phyloP scores from a whole-genome alignment of 768 basidiomycete genomes.

The Crucibulum laeve region DNA sequence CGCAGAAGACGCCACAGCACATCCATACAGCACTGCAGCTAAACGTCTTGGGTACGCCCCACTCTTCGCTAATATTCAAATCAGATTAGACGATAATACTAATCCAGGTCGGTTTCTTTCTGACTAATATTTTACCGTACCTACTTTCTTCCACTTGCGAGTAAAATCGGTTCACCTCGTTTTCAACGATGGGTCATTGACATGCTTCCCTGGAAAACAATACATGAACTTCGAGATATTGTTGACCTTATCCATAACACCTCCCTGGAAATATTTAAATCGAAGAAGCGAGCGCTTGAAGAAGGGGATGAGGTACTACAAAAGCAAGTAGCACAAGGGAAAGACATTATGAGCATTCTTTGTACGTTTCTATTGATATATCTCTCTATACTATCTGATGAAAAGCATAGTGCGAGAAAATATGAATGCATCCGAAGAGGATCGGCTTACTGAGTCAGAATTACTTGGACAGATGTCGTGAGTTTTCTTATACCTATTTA shows the following conservation, averaged over 20 bases:
- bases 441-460: conserved; percentile 27
- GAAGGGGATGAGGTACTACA: conserved; percentile 27
- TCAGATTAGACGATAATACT: background rate
- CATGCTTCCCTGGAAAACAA: conserved; percentile 22
- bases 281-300: conserved; percentile 29
- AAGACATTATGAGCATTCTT: conserved; percentile 43
- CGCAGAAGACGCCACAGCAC: conserved; percentile 18
- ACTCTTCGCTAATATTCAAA: background rate
- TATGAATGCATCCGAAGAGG: conserved; percentile 21
- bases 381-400: conserved; percentile 1
- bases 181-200: conserved; percentile 29
- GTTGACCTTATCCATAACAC: conserved; percentile 29
- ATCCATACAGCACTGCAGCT: conserved; percentile 26
- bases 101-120: conserved; percentile 9
- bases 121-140: conserved; percentile 9
- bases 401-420: conserved; percentile 28
- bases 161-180: conserved; percentile 18
- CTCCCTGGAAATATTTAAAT: conserved; percentile 28
- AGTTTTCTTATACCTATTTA: conserved; percentile 2
- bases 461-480: conserved; percentile 29
- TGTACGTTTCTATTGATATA: conserved; percentile 21
- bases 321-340: conserved; percentile 31
- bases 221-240: conserved; percentile 23
- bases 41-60: conserved; percentile 25
- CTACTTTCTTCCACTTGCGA: conserved; percentile 13